These are phyloP conservation scores for Brassica rapa DNA, from an alignment of 345 rosid genomes.

Conservation along the genomic window DNA sequence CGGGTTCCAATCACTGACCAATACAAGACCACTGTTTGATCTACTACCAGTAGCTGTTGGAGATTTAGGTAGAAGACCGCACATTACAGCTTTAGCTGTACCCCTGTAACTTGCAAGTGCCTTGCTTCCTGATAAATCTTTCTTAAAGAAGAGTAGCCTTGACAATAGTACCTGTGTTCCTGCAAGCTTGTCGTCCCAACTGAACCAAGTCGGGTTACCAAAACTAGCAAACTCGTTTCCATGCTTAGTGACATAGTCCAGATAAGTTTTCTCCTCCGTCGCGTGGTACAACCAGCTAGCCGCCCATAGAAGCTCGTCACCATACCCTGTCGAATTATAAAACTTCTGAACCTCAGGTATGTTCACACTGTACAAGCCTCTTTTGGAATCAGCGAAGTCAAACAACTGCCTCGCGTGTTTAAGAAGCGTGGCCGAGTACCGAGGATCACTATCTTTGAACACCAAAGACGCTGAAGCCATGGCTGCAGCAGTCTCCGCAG, in stretches of 20 bases:
- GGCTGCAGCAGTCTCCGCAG: conserved; percentile 99
- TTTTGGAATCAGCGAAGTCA: conserved; percentile 68
- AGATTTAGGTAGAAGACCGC: conserved; percentile 83
- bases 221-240: conserved; percentile 71
- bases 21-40: conserved; percentile 88
- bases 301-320: conserved; percentile 94
- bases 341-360: conserved; percentile 63
- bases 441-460: conserved; percentile 60
- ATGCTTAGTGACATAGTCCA: conserved; percentile 64
- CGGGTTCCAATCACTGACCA: conserved; percentile 86
- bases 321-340: conserved; percentile 92
- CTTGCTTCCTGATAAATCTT: conserved; percentile 57
- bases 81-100: conserved; percentile 95
- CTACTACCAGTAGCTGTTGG: conserved; percentile 85
- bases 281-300: conserved; percentile 97
- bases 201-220: conserved; percentile 94
- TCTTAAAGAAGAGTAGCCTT: conserved; percentile 74
- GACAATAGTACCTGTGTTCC: conserved; percentile 91
- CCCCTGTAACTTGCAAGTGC: conserved; percentile 64
- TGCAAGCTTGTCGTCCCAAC: conserved; percentile 97
- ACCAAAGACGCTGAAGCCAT: conserved; percentile 95
- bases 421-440: conserved; percentile 74
- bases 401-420: conserved; percentile 83
- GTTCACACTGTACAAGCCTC: conserved; percentile 65
- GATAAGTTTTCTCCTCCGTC: conserved; percentile 70